Conservation (phyloP, 2,329 filamentous ascomycete species). For the Venturia effusa region DNA sequence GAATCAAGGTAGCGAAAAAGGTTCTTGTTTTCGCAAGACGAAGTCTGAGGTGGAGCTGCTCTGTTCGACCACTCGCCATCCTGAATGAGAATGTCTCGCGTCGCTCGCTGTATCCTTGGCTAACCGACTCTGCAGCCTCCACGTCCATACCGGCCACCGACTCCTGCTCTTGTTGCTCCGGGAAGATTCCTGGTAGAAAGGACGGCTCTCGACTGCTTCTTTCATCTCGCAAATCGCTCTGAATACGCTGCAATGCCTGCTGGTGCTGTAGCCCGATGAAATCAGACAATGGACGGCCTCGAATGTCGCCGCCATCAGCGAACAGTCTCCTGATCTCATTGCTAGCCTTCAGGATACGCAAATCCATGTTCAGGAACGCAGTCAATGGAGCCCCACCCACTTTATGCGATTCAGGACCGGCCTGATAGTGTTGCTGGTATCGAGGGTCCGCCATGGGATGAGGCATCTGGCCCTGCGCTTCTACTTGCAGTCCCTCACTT, state of each 20-base stretch:
- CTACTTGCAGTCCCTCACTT: neutral
- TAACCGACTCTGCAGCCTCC: constrained; percentile 32
- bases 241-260: constrained; percentile 33
- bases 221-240: constrained; percentile 35
- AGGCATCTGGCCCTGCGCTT: neutral
- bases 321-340: constrained; percentile 33
- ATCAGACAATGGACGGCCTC: constrained; percentile 30
- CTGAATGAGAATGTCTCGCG: constrained; percentile 8
- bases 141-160: constrained; percentile 30
- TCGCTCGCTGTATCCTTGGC: constrained; percentile 22
- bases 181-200: constrained; percentile 39
- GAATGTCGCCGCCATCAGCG: constrained; percentile 25
- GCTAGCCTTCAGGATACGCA: constrained; percentile 36
- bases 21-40: constrained; percentile 10
- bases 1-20: constrained; percentile 12
- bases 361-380: constrained; percentile 37
- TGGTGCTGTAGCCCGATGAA: constrained; percentile 31
- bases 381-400: constrained; percentile 16
- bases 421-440: constrained; percentile 11
- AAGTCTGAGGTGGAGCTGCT: constrained; percentile 3
- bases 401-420: constrained; percentile 14
- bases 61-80: neutral
- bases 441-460: constrained; percentile 13
- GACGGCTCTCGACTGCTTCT: constrained; percentile 36
- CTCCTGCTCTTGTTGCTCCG: constrained; percentile 28